These are phyloP conservation scores for Diplodia mutila DNA, from an alignment of 2,329 filamentous ascomycete genomes.

Conservation along the genomic window DNA sequence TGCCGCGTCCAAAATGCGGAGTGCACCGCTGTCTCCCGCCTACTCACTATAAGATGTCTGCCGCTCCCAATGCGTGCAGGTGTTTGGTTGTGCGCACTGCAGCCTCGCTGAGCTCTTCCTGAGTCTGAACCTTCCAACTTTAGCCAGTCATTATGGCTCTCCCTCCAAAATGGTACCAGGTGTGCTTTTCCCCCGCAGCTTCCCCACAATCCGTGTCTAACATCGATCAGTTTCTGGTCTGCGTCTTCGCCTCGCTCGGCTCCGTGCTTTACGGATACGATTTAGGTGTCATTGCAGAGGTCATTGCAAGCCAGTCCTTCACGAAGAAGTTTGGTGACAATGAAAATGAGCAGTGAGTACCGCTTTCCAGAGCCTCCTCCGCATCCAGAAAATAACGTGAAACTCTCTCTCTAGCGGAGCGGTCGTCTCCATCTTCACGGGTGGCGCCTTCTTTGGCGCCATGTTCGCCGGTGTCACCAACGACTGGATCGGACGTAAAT, in stretches of 20 bases:
- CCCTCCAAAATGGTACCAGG: slow-evolving; percentile 62
- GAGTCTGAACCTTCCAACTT: neutral
- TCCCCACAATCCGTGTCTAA: neutral
- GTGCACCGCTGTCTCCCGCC: neutral
- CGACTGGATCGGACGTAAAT: slow-evolving; percentile 68
- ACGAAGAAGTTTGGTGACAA: slow-evolving; percentile 45
- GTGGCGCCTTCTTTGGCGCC: slow-evolving; percentile 73
- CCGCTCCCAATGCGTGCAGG: neutral
- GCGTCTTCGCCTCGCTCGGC: slow-evolving; percentile 62
- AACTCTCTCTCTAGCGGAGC: slow-evolving; percentile 59
- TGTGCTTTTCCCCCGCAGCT: slow-evolving; percentile 29
- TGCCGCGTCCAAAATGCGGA: slow-evolving; percentile 12
- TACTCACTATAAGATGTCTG: slow-evolving; percentile 7
- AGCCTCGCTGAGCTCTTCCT: neutral
- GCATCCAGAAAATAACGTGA: neutral
- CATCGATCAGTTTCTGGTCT: slow-evolving; percentile 58
- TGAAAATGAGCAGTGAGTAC: slow-evolving; percentile 40
- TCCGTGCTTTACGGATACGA: slow-evolving; percentile 64
- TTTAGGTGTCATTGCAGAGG: slow-evolving; percentile 63
- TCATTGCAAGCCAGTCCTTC: slow-evolving; percentile 54
- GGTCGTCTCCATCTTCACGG: slow-evolving; percentile 78
- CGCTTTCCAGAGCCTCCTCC: neutral
- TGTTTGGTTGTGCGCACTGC: neutral
- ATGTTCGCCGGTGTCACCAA: slow-evolving; percentile 65
- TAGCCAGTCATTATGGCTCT: slow-evolving; percentile 50